Conservation (phyloP, 192 early-diverging fungal genomes). For the Podila epicladia region DNA sequence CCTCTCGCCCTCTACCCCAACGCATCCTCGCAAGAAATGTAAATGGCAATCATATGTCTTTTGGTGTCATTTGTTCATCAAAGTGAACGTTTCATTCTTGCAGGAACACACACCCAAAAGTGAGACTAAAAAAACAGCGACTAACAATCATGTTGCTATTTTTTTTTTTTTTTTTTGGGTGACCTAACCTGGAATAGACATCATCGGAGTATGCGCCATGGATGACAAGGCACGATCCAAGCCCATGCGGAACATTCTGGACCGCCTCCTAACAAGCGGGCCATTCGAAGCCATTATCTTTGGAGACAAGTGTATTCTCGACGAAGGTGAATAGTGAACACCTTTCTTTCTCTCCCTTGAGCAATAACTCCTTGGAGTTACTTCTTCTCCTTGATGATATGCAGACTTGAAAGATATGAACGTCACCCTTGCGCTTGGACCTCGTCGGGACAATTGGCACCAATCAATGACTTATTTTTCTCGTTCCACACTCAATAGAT, state of each 20-base stretch:
- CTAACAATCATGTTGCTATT: background rate
- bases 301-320: conserved; percentile 94
- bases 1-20: conserved; percentile 11
- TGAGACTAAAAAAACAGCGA: background rate
- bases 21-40: conserved; percentile 47
- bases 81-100: background rate
- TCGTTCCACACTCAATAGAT: conserved; percentile 46
- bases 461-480: background rate
- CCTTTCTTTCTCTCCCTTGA: background rate
- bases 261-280: conserved; percentile 67
- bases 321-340: conserved; percentile 72
- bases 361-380: background rate
- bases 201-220: conserved; percentile 89
- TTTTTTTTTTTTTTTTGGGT: background rate
- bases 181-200: conserved; percentile 37
- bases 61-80: background rate
- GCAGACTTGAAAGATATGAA: too few relatives aligned
- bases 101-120: background rate
- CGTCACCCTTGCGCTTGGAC: too few relatives aligned
- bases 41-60: background rate
- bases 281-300: conserved; percentile 89
- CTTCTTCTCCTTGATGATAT: too few relatives aligned
- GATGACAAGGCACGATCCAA: conserved; percentile 92
- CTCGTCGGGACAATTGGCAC: too few relatives aligned
- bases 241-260: conserved; percentile 93